phyloP scores from a whole-genome alignment of 2,329 filamentous ascomycete species.

The Penicillium sp. region DNA sequence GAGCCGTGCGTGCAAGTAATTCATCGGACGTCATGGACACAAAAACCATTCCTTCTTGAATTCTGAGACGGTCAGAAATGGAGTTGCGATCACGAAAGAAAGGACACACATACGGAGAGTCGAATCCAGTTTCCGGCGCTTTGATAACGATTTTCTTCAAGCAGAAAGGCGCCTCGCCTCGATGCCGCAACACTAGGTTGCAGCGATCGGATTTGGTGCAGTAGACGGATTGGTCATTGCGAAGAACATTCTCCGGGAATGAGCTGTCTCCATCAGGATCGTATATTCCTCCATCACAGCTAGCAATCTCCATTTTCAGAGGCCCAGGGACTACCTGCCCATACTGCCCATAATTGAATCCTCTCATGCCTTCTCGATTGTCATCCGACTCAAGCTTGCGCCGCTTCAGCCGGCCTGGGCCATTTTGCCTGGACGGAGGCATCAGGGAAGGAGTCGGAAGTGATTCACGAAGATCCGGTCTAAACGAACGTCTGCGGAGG shows the following conservation, averaged over 20 bases:
- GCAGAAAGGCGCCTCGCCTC: constrained; percentile 72
- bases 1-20: constrained; percentile 63
- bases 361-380: constrained; percentile 42
- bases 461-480: constrained; percentile 9
- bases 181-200: constrained; percentile 78
- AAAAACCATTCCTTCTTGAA: constrained; percentile 89
- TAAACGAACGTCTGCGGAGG: constrained; percentile 12
- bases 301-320: constrained; percentile 79
- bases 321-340: constrained; percentile 80
- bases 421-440: constrained; percentile 23
- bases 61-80: constrained; percentile 47
- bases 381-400: constrained; percentile 64
- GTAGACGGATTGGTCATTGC: constrained; percentile 77
- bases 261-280: constrained; percentile 52
- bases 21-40: constrained; percentile 79
- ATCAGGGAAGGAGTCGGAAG: constrained; percentile 27
- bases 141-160: constrained; percentile 83
- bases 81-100: not conserved
- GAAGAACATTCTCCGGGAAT: constrained; percentile 73
- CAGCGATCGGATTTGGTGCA: constrained; percentile 83
- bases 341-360: constrained; percentile 75
- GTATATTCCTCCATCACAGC: constrained; percentile 74
- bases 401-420: constrained; percentile 55
- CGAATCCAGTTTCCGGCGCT: constrained; percentile 73
- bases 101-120: constrained; percentile 65